phyloP scores from a whole-genome alignment of 208 protist genomes.

The Porcisia hertigi region DNA sequence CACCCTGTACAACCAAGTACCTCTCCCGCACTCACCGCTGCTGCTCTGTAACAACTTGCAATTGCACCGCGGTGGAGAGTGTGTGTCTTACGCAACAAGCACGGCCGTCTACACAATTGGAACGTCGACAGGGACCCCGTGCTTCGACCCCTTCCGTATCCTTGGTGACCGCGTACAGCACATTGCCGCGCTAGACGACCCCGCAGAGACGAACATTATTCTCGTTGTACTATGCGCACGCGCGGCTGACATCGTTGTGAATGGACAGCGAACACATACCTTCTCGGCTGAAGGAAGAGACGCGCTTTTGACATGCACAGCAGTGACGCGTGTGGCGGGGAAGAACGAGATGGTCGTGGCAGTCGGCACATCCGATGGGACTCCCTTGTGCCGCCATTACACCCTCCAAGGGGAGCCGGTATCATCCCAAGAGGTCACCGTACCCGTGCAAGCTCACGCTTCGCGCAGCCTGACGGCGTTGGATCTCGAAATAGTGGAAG shows the following conservation, averaged over 20 bases:
- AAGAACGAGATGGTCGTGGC: slow-evolving; percentile 13
- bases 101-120: slow-evolving; percentile 32
- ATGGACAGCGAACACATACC: slow-evolving; percentile 20
- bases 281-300: not conserved
- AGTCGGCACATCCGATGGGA: slow-evolving; percentile 18
- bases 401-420: slow-evolving; percentile 8
- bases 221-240: slow-evolving; percentile 11
- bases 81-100: slow-evolving; percentile 28
- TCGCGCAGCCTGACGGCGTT: slow-evolving; percentile 41
- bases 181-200: slow-evolving; percentile 11
- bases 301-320: slow-evolving; percentile 3
- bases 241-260: slow-evolving; percentile 13
- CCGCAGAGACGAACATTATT: slow-evolving; percentile 12
- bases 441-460: slow-evolving; percentile 37
- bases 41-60: slow-evolving; percentile 58
- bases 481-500: slow-evolving; percentile 26
- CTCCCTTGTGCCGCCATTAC: not conserved
- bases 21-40: slow-evolving; percentile 20
- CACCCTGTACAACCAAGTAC: slow-evolving; percentile 9
- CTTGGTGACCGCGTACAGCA: not conserved
- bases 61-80: slow-evolving; percentile 22
- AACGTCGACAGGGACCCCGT: slow-evolving; percentile 19
- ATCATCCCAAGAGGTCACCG: not conserved
- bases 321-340: not conserved
- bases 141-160: slow-evolving; percentile 25